Evolutionary conservation across 2,329 filamentous ascomycete species (phyloP).

Genomic region (Aspergillus brunneoviolaceus): DNA sequence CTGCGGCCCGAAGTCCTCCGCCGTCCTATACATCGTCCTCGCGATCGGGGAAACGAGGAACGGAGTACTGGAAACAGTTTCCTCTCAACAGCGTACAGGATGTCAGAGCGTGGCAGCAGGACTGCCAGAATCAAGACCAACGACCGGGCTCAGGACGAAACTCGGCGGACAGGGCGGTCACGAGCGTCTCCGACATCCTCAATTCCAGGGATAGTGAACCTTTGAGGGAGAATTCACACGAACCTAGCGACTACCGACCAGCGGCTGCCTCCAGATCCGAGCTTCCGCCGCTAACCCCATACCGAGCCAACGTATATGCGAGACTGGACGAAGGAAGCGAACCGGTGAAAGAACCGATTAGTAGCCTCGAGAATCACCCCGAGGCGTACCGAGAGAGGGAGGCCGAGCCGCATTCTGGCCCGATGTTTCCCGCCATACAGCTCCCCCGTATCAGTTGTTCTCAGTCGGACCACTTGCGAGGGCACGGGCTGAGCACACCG

Average conservation of each 20-base stretch:
- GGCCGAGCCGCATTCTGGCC: neutral
- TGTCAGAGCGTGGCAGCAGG: constrained; percentile 39
- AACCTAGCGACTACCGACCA: neutral
- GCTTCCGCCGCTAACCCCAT: neutral
- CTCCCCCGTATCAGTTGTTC: neutral
- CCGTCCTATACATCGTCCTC: constrained; percentile 19
- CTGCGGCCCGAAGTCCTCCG: neutral
- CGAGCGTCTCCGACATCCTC: neutral
- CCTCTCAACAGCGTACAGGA: constrained; percentile 35
- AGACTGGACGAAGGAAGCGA: neutral
- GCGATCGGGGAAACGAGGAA: constrained; percentile 32
- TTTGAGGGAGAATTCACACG: neutral
- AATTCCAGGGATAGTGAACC: neutral
- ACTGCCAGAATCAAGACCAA: constrained; percentile 17
- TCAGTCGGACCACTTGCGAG: neutral
- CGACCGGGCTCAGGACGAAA: neutral
- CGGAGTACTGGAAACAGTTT: constrained; percentile 40
- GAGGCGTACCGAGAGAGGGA: neutral
- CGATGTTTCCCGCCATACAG: constrained; percentile 3
- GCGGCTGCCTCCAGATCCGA: neutral
- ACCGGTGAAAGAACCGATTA: neutral
- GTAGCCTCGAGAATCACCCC: neutral
- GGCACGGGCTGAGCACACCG: neutral
- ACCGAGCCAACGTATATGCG: neutral
- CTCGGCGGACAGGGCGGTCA: neutral